Evolutionary conservation across 306 rosid genomes (phyloP).

Genomic region (Abrus precatorius): DNA sequence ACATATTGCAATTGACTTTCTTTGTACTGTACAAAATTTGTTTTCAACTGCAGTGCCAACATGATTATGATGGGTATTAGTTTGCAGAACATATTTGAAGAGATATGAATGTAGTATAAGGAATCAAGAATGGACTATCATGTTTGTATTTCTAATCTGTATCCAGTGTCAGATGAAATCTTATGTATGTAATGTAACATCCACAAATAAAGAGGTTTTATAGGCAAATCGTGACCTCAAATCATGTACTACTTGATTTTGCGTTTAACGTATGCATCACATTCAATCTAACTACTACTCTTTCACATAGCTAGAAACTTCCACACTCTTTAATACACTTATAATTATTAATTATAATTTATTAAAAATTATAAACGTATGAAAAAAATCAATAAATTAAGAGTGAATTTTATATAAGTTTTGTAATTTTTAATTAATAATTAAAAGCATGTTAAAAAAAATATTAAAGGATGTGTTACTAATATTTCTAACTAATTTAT

Average conservation of each 20-base stretch:
- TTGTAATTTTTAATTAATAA: too few species aligned
- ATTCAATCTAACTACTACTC: neutral
- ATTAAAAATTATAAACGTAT: too few species aligned
- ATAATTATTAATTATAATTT: too few species aligned
- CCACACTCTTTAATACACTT: too few species aligned
- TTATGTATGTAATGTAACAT: neutral
- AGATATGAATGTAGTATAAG: neutral
- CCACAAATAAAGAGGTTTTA: neutral
- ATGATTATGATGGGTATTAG: neutral
- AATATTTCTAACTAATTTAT: neutral
- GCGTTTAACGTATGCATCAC: neutral
- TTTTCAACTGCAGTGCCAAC: conserved; percentile 37
- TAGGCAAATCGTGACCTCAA: neutral
- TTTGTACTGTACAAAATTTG: neutral
- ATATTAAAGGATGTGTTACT: too few species aligned
- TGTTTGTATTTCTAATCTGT: neutral
- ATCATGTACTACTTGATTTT: neutral
- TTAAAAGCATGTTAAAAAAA: too few species aligned
- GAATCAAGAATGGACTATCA: neutral
- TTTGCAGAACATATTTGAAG: neutral
- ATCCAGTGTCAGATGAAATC: neutral
- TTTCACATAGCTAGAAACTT: too few species aligned
- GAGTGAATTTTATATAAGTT: too few species aligned
- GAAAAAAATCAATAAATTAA: too few species aligned
- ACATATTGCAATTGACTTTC: conserved; percentile 40